A percentile compares a stretch with the other conserved stretches of the same genome.
Evolutionary conservation across 1,139 yeast species (phyloP).

Genomic region (Saccharomyces pastorianus): DNA sequence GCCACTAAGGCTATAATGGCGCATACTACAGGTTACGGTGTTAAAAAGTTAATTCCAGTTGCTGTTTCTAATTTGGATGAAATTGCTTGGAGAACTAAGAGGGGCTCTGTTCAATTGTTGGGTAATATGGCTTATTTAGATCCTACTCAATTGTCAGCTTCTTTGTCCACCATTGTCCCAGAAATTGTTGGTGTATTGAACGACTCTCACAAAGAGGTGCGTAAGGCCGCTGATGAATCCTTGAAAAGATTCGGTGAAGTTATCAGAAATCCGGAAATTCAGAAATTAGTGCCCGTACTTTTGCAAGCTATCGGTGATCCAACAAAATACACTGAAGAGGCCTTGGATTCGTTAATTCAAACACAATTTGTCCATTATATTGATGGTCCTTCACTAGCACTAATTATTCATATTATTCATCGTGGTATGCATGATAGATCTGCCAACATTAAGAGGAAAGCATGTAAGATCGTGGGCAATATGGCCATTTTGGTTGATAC

Average conservation of each 20-base stretch:
- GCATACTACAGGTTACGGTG: constrained; percentile 85
- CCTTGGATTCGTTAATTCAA: constrained; percentile 74
- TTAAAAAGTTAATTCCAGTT: constrained; percentile 81
- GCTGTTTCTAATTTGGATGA: constrained; percentile 83
- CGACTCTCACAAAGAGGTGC: constrained; percentile 92
- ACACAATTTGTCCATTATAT: constrained; percentile 96
- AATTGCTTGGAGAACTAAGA: constrained; percentile 91
- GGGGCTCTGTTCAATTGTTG: constrained; percentile 89
- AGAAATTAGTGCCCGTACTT: constrained; percentile 76
- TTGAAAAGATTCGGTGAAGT: constrained; percentile 92
- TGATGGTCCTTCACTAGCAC: constrained; percentile 94
- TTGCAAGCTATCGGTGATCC: constrained; percentile 95
- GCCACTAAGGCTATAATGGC: constrained; percentile 89
- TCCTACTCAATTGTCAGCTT: constrained; percentile 85
- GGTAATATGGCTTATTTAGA: constrained; percentile 98
- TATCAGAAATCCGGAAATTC: constrained; percentile 94
- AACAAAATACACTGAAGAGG: constrained; percentile 77
- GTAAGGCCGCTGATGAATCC: constrained; percentile 88
- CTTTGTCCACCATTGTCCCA: constrained; percentile 84
- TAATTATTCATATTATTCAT: constrained; percentile 87
- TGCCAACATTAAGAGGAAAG: constrained; percentile 83
- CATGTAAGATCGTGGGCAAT: constrained; percentile 96
- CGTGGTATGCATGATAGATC: constrained; percentile 94
- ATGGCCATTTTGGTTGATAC: constrained; percentile 94
- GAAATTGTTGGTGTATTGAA: constrained; percentile 91